These are phyloP conservation scores for Gillenia trifoliata DNA, from an alignment of 306 rosid genomes.

Conservation along the genomic window DNA sequence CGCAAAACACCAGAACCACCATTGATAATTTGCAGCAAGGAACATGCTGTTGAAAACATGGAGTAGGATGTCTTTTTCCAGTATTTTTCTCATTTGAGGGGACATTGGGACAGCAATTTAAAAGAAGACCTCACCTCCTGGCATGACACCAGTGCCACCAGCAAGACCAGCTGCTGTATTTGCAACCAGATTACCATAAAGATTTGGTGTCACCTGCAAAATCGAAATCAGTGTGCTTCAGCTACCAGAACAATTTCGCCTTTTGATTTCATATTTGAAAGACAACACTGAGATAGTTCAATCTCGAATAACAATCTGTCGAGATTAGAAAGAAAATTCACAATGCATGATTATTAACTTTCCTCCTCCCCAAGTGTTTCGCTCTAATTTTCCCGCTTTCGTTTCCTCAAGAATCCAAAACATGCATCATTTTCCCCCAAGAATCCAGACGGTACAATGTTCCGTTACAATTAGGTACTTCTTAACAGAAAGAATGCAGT, in stretches of 20 bases:
- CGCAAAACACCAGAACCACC: constrained; percentile 6
- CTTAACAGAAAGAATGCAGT: background rate
- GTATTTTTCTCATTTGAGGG: background rate
- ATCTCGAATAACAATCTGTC: background rate
- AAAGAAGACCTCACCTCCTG: constrained; percentile 51
- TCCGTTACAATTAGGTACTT: background rate
- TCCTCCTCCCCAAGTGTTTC: background rate
- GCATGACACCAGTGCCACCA: constrained; percentile 92
- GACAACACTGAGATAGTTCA: background rate
- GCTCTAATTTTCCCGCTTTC: background rate
- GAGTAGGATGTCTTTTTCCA: too few relatives aligned
- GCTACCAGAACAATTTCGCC: background rate
- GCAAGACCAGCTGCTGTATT: constrained; percentile 91
- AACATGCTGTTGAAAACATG: background rate
- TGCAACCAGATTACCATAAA: constrained; percentile 83
- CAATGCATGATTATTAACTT: background rate
- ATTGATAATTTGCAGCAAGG: background rate
- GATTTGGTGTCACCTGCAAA: constrained; percentile 84
- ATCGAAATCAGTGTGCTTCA: constrained; percentile 11
- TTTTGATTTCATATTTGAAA: background rate
- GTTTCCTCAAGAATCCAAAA: background rate
- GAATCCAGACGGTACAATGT: background rate
- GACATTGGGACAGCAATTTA: background rate
- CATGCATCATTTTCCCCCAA: background rate
- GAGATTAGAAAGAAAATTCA: background rate